These are phyloP conservation scores for Exophiala sideris DNA, from an alignment of 2,329 filamentous ascomycete species.

Conservation along the genomic window DNA sequence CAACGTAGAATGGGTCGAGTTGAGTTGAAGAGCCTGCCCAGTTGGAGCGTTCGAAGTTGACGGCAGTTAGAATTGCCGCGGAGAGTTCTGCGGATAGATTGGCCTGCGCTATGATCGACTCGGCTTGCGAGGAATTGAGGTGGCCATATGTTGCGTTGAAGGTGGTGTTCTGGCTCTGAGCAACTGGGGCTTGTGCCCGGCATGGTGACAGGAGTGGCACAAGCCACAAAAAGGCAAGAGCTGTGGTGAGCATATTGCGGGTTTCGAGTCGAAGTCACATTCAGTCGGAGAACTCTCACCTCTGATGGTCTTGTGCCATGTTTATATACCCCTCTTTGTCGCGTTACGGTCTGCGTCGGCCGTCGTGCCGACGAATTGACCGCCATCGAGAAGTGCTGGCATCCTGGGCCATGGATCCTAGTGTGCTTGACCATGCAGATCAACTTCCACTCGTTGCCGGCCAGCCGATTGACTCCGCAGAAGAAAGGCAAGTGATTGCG, in stretches of 20 bases:
- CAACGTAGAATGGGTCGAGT: constrained; percentile 41
- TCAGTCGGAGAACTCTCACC: not conserved
- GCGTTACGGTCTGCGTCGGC: not conserved
- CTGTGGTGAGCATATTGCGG: not conserved
- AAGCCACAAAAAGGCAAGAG: not conserved
- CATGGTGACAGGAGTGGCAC: not conserved
- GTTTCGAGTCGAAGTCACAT: not conserved
- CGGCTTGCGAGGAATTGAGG: constrained; percentile 1
- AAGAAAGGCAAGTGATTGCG: not conserved
- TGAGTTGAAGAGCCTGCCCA: constrained; percentile 13
- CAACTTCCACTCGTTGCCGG: not conserved
- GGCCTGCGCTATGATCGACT: not conserved
- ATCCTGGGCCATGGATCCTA: too few relatives aligned
- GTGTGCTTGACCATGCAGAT: not conserved
- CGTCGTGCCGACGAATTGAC: not conserved
- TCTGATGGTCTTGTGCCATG: not conserved
- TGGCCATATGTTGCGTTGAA: constrained; percentile 8
- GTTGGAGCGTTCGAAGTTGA: constrained; percentile 22
- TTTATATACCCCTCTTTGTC: not conserved
- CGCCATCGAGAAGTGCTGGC: not conserved
- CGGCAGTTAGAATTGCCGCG: constrained; percentile 5
- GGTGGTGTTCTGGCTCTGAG: constrained; percentile 6
- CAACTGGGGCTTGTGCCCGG: not conserved
- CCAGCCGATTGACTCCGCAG: not conserved
- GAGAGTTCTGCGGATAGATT: constrained; percentile 2